Conservation (phyloP, 2,329 filamentous ascomycete genomes). For the Raffaelea albimanens region DNA sequence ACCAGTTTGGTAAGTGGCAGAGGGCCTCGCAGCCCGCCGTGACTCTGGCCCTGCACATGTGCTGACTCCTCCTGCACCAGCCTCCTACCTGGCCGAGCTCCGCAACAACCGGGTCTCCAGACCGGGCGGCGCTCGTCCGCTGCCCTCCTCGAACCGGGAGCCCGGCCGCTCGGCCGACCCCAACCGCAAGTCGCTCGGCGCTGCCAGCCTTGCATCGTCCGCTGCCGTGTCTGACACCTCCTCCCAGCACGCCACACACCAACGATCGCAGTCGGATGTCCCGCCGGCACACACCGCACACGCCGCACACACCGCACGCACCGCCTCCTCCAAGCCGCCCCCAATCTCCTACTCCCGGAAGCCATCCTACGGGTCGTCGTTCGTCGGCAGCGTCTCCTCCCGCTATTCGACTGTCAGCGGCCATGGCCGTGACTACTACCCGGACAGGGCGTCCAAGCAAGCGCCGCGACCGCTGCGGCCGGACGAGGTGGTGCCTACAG, state of each 20-base stretch:
- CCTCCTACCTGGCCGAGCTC: constrained; percentile 60
- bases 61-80: constrained; percentile 35
- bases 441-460: constrained; percentile 25
- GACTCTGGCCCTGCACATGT: background rate
- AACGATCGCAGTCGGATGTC: constrained; percentile 21
- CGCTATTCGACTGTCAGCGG: constrained; percentile 37
- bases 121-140: constrained; percentile 62
- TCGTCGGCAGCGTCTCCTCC: constrained; percentile 37
- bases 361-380: constrained; percentile 24
- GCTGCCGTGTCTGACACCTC: background rate
- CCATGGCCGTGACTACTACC: constrained; percentile 43
- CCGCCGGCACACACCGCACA: too few relatives aligned
- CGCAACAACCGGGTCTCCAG: constrained; percentile 58
- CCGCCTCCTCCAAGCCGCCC: too few relatives aligned
- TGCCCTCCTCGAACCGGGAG: constrained; percentile 24
- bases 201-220: background rate
- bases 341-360: constrained; percentile 4
- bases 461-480: constrained; percentile 36
- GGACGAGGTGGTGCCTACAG: constrained; percentile 52
- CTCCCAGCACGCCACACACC: constrained; percentile 16
- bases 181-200: background rate
- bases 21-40: background rate
- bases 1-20: constrained; percentile 50
- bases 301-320: background rate
- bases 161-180: background rate